Conservation (phyloP, 805 yeast species). For the Metschnikowia gruessii region DNA sequence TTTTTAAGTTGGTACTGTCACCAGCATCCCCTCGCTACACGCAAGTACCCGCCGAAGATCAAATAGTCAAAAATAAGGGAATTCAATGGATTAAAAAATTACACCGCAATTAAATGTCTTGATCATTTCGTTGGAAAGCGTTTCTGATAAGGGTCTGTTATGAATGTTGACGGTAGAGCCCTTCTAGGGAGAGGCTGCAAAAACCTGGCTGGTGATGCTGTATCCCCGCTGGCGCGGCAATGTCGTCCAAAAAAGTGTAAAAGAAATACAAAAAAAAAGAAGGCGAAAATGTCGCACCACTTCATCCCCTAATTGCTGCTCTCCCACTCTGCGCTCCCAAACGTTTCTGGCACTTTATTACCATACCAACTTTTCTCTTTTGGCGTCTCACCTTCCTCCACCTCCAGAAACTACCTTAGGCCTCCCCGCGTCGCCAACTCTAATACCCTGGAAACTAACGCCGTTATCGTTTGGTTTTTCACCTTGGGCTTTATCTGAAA, state of each 20-base stretch:
- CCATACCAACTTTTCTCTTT: conserved; percentile 11
- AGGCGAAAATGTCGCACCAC: conserved; percentile 20
- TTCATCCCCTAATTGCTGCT: conserved; percentile 23
- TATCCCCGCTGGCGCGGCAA: conserved; percentile 2
- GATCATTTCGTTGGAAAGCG: no score
- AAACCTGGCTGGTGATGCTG: neutral
- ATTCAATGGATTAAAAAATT: no score
- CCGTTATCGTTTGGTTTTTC: conserved; percentile 6
- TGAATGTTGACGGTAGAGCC: neutral
- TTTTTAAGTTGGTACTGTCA: no score
- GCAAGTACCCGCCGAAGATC: no score
- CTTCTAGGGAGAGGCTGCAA: conserved; percentile 1
- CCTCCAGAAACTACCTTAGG: conserved; percentile 9
- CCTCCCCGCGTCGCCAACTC: conserved; percentile 9
- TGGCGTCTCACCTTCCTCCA: conserved; percentile 13
- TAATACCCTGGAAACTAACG: conserved; percentile 11
- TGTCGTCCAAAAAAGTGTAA: conserved; percentile 5
- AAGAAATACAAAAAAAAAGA: conserved; percentile 12
- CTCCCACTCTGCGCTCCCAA: conserved; percentile 20
- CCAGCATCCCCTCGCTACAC: no score
- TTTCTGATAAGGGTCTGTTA: no score
- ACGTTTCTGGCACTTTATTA: conserved; percentile 10
- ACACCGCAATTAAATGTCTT: no score
- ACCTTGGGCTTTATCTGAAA: conserved; percentile 6
- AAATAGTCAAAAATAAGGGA: no score